Evolutionary conservation across 495 filamentous ascomycete genomes (phyloP).

Genomic region (Pyronema domesticum): DNA sequence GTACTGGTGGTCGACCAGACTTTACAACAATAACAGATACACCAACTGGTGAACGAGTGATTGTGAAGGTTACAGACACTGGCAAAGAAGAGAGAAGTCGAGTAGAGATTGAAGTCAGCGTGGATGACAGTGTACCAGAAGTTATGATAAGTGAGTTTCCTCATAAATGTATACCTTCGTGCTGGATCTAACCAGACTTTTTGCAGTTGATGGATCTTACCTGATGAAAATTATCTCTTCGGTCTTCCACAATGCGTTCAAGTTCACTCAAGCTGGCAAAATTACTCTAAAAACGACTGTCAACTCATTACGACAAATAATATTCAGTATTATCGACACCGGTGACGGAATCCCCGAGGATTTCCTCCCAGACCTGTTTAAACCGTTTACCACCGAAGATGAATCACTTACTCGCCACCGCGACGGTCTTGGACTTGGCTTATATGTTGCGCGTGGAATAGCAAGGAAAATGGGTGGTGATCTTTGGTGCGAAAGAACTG

Average conservation of each 20-base stretch:
- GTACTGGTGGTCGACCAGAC: slow-evolving; percentile 56
- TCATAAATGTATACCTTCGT: background rate
- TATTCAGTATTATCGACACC: slow-evolving; percentile 48
- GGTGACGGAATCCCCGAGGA: slow-evolving; percentile 54
- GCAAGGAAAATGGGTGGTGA: slow-evolving; percentile 61
- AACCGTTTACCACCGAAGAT: slow-evolving; percentile 56
- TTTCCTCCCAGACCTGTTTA: slow-evolving; percentile 56
- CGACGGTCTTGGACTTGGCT: slow-evolving; percentile 57
- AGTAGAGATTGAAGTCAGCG: slow-evolving; percentile 49
- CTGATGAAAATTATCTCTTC: slow-evolving; percentile 58
- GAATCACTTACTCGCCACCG: slow-evolving; percentile 51
- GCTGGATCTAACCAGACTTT: background rate
- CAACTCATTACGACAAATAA: slow-evolving; percentile 32
- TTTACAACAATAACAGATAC: slow-evolving; percentile 43
- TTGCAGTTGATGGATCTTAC: slow-evolving; percentile 47
- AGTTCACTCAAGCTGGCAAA: slow-evolving; percentile 57
- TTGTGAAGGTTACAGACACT: slow-evolving; percentile 37
- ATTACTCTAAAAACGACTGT: slow-evolving; percentile 39
- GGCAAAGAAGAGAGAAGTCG: slow-evolving; percentile 33
- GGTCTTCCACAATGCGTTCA: slow-evolving; percentile 60
- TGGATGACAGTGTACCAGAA: slow-evolving; percentile 47
- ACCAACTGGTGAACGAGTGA: slow-evolving; percentile 47
- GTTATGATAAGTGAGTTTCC: slow-evolving; percentile 37
- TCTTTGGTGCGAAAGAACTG: slow-evolving; percentile 47
- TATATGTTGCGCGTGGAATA: slow-evolving; percentile 60